Evolutionary conservation across 768 basidiomycete genomes (phyloP), one percentile per base, ranked within the genome.

Genomic region (Pulveroboletus ravenelii): DNA sequence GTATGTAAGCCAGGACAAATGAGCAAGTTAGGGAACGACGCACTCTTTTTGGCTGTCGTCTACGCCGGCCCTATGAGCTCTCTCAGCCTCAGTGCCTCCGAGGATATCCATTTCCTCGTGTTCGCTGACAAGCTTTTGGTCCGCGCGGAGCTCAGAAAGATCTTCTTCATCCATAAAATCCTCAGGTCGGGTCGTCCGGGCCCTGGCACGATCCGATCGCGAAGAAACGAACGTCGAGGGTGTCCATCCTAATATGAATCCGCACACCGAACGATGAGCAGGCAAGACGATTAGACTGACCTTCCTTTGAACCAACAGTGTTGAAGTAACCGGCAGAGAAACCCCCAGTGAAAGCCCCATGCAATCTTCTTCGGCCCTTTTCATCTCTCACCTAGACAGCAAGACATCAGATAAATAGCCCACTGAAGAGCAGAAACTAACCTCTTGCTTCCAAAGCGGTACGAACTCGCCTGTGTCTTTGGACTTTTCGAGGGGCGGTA

Each of bases 81-180:
- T 62, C 54, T 80, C 83, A 0, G 72, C 70, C 56, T 78, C 73
- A 2, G 80, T 80, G 0, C 77, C 78, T n/a, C 78, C 81, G 0
- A 80, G 65, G 39, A 84, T 69, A 56, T 87, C 82, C 78, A 85
- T 86, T 57, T 88, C 79, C 32, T 94, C 88, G 12, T 85, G 84
- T 34, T 85, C 87, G 61, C 89, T 86, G 4, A 93, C 80, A 9
- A 96, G 66, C 17, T 78, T 81, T 57, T 84, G 76, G 56, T 79
- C 81, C 36, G 93, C 90, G 31, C 78, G 80, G 52, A 88, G 67
- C 54, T 91, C 91, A 40, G 88, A 83, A 14, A 97, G 73, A 66
- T 98, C 96, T 70, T 99, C 96, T 38, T 97, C 96, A 70, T 99
- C 96, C 96, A 99, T 98, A 64, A 91, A 98, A 64, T 96, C 93